These are phyloP conservation scores for Candida pini DNA, from an alignment of 805 yeast species.

Conservation along the genomic window DNA sequence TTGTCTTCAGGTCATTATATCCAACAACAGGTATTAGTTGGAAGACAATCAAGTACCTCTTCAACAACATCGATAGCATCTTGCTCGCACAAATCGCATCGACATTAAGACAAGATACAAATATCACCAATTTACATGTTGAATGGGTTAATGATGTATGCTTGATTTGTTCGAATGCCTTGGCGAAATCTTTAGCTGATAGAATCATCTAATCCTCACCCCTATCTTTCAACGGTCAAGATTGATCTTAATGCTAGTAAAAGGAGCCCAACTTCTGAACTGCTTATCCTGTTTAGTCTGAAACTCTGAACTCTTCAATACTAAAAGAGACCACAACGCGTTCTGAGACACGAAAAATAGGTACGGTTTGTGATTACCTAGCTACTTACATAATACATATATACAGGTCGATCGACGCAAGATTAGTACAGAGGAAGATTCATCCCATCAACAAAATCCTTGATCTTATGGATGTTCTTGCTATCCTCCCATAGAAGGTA, in stretches of 20 bases:
- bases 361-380: too few relatives aligned
- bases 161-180: slow-evolving; percentile 62
- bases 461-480: slow-evolving; percentile 20
- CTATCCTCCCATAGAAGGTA: slow-evolving; percentile 26
- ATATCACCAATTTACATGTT: slow-evolving; percentile 81
- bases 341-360: too few relatives aligned
- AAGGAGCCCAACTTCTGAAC: too few relatives aligned
- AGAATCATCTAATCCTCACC: slow-evolving; percentile 64
- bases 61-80: slow-evolving; percentile 63
- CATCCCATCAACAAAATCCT: slow-evolving; percentile 13
- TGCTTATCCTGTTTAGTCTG: too few relatives aligned
- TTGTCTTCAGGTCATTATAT: slow-evolving; percentile 65
- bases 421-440: slow-evolving; percentile 5
- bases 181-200: slow-evolving; percentile 60
- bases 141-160: slow-evolving; percentile 80
- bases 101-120: slow-evolving; percentile 84
- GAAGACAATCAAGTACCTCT: slow-evolving; percentile 78
- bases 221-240: not conserved
- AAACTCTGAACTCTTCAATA: too few relatives aligned
- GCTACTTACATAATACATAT: too few relatives aligned
- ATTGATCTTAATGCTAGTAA: too few relatives aligned
- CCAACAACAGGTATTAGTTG: slow-evolving; percentile 93
- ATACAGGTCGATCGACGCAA: not conserved
- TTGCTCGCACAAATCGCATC: slow-evolving; percentile 90
- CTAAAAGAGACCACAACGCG: too few relatives aligned